A percentile compares a stretch with the other conserved stretches of the same genome.
Conservation (phyloP, 495 filamentous ascomycete genomes). For the Aspergillus nidulans region DNA sequence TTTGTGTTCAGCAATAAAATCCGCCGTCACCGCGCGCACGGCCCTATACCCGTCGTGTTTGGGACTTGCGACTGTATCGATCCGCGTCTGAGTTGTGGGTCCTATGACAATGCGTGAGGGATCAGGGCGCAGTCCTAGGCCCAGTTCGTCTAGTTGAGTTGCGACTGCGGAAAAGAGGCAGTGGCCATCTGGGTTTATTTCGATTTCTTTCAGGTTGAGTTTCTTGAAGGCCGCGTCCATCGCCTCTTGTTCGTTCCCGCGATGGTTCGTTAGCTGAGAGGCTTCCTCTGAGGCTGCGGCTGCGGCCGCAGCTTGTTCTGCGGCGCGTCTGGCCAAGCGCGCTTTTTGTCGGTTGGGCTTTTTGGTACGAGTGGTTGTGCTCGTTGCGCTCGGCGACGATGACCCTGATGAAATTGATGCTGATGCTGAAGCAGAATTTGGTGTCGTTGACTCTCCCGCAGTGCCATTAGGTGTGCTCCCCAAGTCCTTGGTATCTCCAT, state of each 20-base stretch:
- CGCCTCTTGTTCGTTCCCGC: slow-evolving; percentile 61
- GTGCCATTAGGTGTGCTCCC: background rate
- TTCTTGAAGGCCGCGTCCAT: slow-evolving; percentile 64
- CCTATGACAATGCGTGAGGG: slow-evolving; percentile 36
- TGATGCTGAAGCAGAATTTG: background rate
- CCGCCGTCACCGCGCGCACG: slow-evolving; percentile 48
- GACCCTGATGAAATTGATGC: background rate
- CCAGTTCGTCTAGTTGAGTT: slow-evolving; percentile 60
- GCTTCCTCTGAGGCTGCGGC: slow-evolving; percentile 71
- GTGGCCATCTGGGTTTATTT: slow-evolving; percentile 86
- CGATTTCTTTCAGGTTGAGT: slow-evolving; percentile 63
- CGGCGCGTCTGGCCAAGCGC: slow-evolving; percentile 79
- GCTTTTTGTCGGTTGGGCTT: slow-evolving; percentile 92
- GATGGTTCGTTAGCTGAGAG: slow-evolving; percentile 65
- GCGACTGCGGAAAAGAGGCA: slow-evolving; percentile 94
- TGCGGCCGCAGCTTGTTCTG: slow-evolving; percentile 67
- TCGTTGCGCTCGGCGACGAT: slow-evolving; percentile 3
- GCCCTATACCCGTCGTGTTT: slow-evolving; percentile 45
- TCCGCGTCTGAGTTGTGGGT: slow-evolving; percentile 33
- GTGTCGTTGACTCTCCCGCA: background rate
- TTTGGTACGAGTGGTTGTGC: slow-evolving; percentile 32
- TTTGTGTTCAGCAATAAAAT: slow-evolving; percentile 53
- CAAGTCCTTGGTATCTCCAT: slow-evolving; percentile 4
- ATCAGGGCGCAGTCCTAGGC: slow-evolving; percentile 45
- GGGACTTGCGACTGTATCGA: slow-evolving; percentile 38